Evolutionary conservation across 805 yeast genomes (phyloP).

Genomic region (Kazachstania bromeliacearum): DNA sequence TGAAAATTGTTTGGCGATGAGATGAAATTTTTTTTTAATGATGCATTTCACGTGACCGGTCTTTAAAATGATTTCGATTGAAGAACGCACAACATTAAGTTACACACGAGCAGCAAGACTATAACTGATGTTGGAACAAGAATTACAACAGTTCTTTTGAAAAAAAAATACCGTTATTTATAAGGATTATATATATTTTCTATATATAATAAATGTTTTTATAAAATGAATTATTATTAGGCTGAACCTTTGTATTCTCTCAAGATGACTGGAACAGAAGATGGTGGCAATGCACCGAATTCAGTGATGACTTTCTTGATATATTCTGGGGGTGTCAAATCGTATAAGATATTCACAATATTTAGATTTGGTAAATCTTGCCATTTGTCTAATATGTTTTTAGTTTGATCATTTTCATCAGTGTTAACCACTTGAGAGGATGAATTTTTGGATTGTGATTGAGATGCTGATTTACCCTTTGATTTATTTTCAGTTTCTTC

Average conservation of each 20-base stretch:
- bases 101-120: too few relatives aligned
- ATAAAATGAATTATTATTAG: constrained; percentile 7
- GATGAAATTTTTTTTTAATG: background rate
- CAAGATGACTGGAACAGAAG: constrained; percentile 94
- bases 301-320: constrained; percentile 94
- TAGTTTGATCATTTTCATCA: constrained; percentile 19
- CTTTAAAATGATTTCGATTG: too few relatives aligned
- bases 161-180: too few relatives aligned
- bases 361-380: constrained; percentile 52
- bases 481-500: constrained; percentile 20
- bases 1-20: constrained; percentile 5
- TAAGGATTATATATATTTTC: background rate
- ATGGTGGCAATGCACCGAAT: constrained; percentile 91
- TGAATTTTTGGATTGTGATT: constrained; percentile 15
- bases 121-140: too few relatives aligned
- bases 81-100: too few relatives aligned
- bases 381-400: constrained; percentile 50
- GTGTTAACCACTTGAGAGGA: constrained; percentile 14
- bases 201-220: background rate
- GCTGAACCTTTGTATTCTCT: constrained; percentile 69
- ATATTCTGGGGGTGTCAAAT: constrained; percentile 86
- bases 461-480: constrained; percentile 21
- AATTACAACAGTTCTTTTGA: too few relatives aligned
- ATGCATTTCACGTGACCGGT: too few relatives aligned
- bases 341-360: constrained; percentile 80